phyloP scores from a whole-genome alignment of 176 grass and related monocot species.

The Areca catechu region DNA sequence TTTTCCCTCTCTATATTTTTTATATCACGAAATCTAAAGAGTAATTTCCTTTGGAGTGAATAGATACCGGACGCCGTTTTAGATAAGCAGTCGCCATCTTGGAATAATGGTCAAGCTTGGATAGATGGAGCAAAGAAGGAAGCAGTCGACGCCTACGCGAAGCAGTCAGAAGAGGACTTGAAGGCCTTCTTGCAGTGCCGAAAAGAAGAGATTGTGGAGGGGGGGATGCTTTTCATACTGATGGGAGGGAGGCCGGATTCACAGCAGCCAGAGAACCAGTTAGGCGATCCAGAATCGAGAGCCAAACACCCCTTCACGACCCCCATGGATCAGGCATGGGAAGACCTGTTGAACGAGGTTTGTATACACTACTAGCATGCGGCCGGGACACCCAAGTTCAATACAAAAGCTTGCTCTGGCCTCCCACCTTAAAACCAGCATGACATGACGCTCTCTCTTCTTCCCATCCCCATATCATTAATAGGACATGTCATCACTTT shows the following conservation, averaged over 20 bases:
- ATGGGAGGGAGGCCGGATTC: conserved; percentile 2
- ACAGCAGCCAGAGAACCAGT: conserved; percentile 3
- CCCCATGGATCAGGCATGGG: conserved; percentile 24
- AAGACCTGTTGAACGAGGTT: conserved; percentile 30
- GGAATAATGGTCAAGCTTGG: conserved; percentile 23
- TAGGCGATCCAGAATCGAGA: conserved; percentile 3
- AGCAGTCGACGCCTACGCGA: conserved; percentile 15
- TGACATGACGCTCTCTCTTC: background rate
- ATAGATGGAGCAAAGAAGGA: conserved; percentile 24
- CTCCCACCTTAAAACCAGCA: conserved; percentile 10
- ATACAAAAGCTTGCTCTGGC: background rate
- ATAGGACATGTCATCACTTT: background rate
- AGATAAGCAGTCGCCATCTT: conserved; percentile 6
- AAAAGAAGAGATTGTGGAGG: conserved; percentile 12
- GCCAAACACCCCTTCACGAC: conserved; percentile 4
- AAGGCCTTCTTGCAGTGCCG: conserved; percentile 7
- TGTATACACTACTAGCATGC: background rate
- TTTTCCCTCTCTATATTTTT: background rate
- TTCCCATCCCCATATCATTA: background rate
- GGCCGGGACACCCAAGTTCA: background rate
- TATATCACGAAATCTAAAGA: background rate
- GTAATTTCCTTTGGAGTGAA: background rate
- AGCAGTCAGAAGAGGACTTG: conserved; percentile 20
- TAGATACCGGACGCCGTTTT: conserved; percentile 11
- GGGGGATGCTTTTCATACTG: conserved; percentile 23